Evolutionary conservation across 352 stramenopile genomes (phyloP).

Genomic region (Pythium dissimile): DNA sequence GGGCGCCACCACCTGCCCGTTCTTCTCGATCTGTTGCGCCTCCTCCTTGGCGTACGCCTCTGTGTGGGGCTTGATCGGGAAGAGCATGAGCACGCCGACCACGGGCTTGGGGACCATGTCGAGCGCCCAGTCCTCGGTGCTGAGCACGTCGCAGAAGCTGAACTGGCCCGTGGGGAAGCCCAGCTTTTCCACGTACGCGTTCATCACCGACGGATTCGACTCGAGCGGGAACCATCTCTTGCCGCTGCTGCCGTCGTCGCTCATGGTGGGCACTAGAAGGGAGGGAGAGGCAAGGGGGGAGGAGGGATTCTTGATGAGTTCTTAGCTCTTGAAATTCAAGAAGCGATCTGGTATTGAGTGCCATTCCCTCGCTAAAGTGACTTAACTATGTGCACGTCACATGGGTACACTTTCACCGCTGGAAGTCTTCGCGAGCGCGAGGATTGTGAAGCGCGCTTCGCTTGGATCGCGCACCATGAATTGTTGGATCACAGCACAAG

Average conservation of each 20-base stretch:
- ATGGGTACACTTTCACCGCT: constrained; percentile 8
- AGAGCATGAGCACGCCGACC: constrained; percentile 93
- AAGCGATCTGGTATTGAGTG: not conserved
- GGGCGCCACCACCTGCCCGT: constrained; percentile 71
- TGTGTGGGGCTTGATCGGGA: constrained; percentile 90
- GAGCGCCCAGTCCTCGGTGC: constrained; percentile 95
- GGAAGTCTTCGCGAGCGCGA: constrained; percentile 73
- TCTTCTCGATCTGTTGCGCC: constrained; percentile 51
- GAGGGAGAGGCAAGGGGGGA: too few species aligned
- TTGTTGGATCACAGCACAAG: constrained; percentile 86
- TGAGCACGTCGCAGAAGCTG: constrained; percentile 94
- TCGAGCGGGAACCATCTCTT: constrained; percentile 92
- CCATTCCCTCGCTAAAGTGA: constrained; percentile 6
- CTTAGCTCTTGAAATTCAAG: not conserved
- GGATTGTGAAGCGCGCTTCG: constrained; percentile 94
- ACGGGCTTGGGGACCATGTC: constrained; percentile 95
- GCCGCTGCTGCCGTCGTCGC: constrained; percentile 28
- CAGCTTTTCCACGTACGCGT: constrained; percentile 93
- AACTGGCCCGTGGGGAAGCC: constrained; percentile 86
- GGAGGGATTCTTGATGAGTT: not conserved
- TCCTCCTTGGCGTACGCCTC: constrained; percentile 81
- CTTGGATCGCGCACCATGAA: constrained; percentile 94
- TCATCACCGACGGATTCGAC: constrained; percentile 95
- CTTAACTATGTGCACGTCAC: not conserved
- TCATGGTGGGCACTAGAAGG: constrained; percentile 8